Conservation (phyloP, 768 basidiomycete species). For the Jaapia argillacea region DNA sequence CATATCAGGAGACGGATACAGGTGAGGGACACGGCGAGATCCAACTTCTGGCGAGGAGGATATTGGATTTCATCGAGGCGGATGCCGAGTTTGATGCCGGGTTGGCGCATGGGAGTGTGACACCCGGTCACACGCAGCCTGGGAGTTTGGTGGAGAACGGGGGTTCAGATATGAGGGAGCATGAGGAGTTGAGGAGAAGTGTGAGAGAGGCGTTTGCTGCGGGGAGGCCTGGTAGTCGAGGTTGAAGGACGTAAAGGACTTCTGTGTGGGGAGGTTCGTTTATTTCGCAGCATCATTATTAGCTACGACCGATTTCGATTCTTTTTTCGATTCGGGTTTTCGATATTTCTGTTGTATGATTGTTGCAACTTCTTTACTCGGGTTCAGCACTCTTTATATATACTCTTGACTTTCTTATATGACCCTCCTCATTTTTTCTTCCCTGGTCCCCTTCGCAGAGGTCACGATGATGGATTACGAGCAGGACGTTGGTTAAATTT, state of each 20-base stretch:
- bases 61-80: conserved; percentile 79
- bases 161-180: conserved; percentile 40
- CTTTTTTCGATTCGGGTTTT: too few species aligned
- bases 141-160: conserved; percentile 59
- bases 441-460: too few species aligned
- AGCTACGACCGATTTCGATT: too few species aligned
- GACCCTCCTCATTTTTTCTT: not conserved
- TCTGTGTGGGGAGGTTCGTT: not conserved
- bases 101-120: conserved; percentile 46
- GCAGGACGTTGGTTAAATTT: too few species aligned
- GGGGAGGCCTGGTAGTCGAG: conserved; percentile 33
- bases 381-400: not conserved
- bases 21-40: conserved; percentile 92
- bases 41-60: conserved; percentile 71
- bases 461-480: too few species aligned
- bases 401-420: not conserved
- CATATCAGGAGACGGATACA: conserved; percentile 74
- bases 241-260: not conserved
- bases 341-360: too few species aligned
- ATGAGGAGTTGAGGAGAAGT: conserved; percentile 73
- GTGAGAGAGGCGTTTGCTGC: conserved; percentile 76
- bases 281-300: too few species aligned
- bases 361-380: too few species aligned
- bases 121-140: conserved; percentile 58
- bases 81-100: conserved; percentile 38